Percentiles rank a stretch among this genome's conserved stretches.
Evolutionary conservation across 176 grass and related monocot species (phyloP).

Genomic region (Metroxylon sagu): DNA sequence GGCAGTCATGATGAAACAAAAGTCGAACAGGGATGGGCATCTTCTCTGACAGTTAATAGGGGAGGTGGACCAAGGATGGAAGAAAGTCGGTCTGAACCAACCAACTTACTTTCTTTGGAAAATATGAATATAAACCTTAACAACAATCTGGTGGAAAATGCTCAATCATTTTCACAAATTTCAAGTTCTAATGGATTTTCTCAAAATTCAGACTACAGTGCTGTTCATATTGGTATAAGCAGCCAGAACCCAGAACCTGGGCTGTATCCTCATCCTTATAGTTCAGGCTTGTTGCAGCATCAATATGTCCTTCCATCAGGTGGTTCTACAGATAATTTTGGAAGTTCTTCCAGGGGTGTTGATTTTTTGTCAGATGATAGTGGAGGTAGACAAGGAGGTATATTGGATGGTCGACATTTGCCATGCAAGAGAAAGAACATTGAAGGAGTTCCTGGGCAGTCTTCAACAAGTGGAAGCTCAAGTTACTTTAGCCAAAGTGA

Average conservation of each 20-base stretch:
- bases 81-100: background rate
- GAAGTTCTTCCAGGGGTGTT: background rate
- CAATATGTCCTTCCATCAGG: background rate
- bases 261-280: background rate
- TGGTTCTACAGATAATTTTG: background rate
- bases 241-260: background rate
- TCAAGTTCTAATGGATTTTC: too few species aligned
- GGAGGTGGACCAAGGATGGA: background rate
- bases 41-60: slow-evolving; percentile 1
- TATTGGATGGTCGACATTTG: background rate
- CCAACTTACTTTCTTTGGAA: background rate
- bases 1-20: background rate
- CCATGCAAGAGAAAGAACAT: background rate
- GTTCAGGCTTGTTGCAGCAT: background rate
- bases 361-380: background rate
- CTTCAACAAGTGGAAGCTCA: background rate
- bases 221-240: background rate
- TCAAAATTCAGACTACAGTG: background rate
- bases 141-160: background rate
- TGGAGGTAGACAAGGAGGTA: background rate
- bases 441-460: background rate
- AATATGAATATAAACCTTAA: background rate
- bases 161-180: background rate
- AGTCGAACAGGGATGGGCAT: background rate
- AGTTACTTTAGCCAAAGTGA: background rate